Base-by-base conservation (phyloP, 805 yeast genomes). In the Yamadazyma olivae region DNA sequence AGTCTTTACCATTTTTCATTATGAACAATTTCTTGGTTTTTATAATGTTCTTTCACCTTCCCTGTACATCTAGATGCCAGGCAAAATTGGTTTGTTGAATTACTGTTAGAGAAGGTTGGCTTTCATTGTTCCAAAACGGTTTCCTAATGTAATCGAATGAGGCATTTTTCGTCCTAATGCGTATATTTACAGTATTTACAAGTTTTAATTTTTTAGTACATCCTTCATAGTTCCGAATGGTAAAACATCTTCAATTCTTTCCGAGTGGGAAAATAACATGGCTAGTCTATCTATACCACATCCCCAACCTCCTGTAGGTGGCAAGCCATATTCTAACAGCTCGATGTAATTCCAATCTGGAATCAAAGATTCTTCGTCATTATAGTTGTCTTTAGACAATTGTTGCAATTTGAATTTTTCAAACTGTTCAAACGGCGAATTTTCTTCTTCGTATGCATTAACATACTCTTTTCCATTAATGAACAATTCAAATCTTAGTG, bases 251-350 rank as follows among this genome's bases (percentile, higher is more conserved):
- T 83, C 91, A 13, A 93, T 89, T 19, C 95, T 66, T 15, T 64
- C 64, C 27, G 73, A 60, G 0, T 76, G 81, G 3, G 83, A 72
- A 21, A 91, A 61, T 14, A 87, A 57, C 97, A 91, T 88, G 35
- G 81, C 79, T 24, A 93, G 58, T 36, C 99, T 61, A 53, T 93
- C 99, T 15, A 93, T 71, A 0, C 99, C 99, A 41, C 95, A 64
- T 0, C 99, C 99, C 86, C 96, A 86, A 0, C 99, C 99, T 2
- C 95, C 98, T 3, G 97, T 91, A 1, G 99, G 99, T 3, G 98
- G 97, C 64, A 93, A 74, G 1, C 96, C 98, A 73, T 82, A 86
- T 53, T 87, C 91, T 90, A 93, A 80, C 12, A 81, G 75, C 28
- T 75, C 71, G 1, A 89, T 76, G 54, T 78, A 93, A 32, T 70